phyloP scores from a whole-genome alignment of 2,329 filamentous ascomycete genomes.

The Leptographium lundbergii region DNA sequence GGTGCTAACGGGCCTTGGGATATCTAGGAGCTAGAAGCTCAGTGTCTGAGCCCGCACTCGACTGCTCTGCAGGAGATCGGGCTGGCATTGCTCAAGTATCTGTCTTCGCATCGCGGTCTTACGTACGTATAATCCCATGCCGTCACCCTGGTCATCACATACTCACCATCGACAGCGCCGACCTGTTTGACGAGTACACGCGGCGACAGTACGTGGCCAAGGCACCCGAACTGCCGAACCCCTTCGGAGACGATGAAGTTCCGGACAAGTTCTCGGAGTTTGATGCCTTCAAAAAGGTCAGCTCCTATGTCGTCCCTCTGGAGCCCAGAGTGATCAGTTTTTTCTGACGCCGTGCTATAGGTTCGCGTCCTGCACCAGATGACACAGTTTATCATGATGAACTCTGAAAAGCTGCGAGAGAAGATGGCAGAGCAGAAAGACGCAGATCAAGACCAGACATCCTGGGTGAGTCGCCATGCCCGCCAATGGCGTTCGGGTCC shows the following conservation, averaged over 20 bases:
- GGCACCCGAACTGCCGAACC: constrained; percentile 58
- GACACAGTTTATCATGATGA: constrained; percentile 77
- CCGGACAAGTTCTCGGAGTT: constrained; percentile 68
- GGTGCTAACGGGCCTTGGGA: neutral
- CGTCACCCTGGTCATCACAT: neutral
- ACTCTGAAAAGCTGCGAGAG: constrained; percentile 76
- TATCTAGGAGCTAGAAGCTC: constrained; percentile 67
- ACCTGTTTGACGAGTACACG: constrained; percentile 88
- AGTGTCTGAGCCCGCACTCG: constrained; percentile 73
- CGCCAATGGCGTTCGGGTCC: neutral
- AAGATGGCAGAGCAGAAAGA: constrained; percentile 76
- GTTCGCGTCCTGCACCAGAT: constrained; percentile 76
- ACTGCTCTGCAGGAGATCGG: constrained; percentile 68
- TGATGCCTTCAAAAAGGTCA: constrained; percentile 66
- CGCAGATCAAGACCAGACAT: constrained; percentile 69
- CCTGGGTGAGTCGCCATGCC: constrained; percentile 58
- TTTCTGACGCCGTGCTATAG: constrained; percentile 12
- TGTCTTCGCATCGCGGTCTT: constrained; percentile 85
- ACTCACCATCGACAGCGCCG: constrained; percentile 39
- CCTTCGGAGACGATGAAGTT: constrained; percentile 67
- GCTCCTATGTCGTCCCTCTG: neutral
- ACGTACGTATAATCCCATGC: constrained; percentile 46
- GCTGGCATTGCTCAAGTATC: constrained; percentile 76
- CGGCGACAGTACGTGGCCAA: constrained; percentile 80
- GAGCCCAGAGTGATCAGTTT: neutral